phyloP scores from a whole-genome alignment of 2,329 filamentous ascomycete species.

The Chalara sp. region DNA sequence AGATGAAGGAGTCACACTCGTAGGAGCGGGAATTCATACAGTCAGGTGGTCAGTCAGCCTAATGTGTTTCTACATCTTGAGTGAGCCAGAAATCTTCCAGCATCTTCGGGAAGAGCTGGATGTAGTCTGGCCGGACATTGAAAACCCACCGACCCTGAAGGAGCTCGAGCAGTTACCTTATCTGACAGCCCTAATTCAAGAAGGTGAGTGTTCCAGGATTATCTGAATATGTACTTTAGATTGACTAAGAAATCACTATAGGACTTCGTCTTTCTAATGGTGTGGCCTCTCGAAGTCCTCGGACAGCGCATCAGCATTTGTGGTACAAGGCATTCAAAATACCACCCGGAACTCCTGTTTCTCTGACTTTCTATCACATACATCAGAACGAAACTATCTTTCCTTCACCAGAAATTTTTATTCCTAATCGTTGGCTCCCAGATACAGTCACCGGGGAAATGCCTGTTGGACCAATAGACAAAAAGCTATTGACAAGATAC shows the following conservation, averaged over 20 bases:
- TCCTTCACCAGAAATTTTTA: conserved; percentile 7
- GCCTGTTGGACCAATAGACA: neutral
- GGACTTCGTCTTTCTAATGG: neutral
- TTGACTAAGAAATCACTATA: neutral
- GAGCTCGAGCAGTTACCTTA: conserved; percentile 18
- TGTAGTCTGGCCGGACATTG: conserved; percentile 5
- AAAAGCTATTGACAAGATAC: conserved; percentile 18
- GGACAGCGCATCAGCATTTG: conserved; percentile 8
- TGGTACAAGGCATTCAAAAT: conserved; percentile 7
- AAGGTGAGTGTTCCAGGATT: no score
- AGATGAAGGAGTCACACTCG: conserved; percentile 16
- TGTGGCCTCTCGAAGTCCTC: conserved; percentile 11
- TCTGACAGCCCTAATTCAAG: conserved; percentile 1
- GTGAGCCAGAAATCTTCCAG: conserved; percentile 10
- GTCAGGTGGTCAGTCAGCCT: conserved; percentile 15
- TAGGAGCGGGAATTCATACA: conserved; percentile 22
- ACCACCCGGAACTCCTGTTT: conserved; percentile 10
- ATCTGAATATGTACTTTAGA: no score
- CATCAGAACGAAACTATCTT: conserved; percentile 13
- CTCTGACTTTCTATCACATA: conserved; percentile 10
- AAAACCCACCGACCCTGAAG: conserved; percentile 7
- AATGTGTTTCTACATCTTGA: conserved; percentile 14
- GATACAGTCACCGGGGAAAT: no score
- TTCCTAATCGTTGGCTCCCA: conserved; percentile 11
- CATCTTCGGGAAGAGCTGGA: conserved; percentile 15